Conservation (phyloP, 306 rosid genomes). For the Trichosanthes truncata region DNA sequence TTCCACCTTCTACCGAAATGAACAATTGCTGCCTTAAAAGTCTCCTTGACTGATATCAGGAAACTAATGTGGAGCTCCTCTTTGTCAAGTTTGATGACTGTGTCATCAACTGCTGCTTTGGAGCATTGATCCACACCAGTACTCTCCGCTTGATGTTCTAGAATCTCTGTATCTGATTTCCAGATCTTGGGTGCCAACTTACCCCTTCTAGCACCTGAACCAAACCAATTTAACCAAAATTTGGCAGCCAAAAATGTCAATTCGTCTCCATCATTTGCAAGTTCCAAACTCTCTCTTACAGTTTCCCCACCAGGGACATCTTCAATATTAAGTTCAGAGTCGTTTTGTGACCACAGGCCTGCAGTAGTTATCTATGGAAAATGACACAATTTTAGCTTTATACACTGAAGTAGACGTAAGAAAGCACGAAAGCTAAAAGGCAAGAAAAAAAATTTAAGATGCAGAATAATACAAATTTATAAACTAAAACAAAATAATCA, state of each 20-base stretch:
- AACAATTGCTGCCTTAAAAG: conserved; percentile 53
- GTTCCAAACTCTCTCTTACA: conserved; percentile 33
- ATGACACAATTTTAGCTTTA: conserved; percentile 4
- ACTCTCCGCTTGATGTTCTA: conserved; percentile 52
- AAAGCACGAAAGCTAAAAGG: background rate
- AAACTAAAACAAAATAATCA: background rate
- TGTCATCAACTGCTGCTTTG: conserved; percentile 38
- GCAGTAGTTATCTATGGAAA: conserved; percentile 59
- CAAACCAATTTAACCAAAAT: conserved; percentile 68
- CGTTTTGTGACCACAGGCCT: conserved; percentile 74
- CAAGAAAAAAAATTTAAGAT: background rate
- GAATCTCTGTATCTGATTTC: conserved; percentile 58
- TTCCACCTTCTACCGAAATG: conserved; percentile 71
- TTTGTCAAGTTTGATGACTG: conserved; percentile 39
- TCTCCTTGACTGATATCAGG: conserved; percentile 57
- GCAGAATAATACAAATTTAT: background rate
- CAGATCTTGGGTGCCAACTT: conserved; percentile 44
- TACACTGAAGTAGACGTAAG: background rate
- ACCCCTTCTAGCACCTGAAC: conserved; percentile 56
- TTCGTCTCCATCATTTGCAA: conserved; percentile 51
- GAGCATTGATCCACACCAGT: conserved; percentile 39
- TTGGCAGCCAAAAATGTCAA: conserved; percentile 48
- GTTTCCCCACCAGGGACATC: conserved; percentile 28
- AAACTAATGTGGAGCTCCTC: conserved; percentile 52
- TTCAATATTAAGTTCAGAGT: conserved; percentile 33